These are phyloP conservation scores for Rhynchospora tenuis DNA, from an alignment of 176 grass and related monocot species.

Conservation along the genomic window DNA sequence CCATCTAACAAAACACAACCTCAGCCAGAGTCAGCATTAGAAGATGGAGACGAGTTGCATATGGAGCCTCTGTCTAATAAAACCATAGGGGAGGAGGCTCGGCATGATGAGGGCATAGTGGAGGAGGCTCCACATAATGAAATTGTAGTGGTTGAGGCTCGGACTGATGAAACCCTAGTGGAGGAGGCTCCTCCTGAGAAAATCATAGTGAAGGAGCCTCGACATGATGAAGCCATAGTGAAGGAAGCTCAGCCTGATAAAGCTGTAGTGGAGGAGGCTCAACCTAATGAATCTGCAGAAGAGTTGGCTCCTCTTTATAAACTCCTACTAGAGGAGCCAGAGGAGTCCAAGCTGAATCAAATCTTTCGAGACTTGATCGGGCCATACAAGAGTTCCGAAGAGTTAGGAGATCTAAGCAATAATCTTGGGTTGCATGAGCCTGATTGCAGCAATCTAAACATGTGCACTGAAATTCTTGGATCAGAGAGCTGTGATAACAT, in stretches of 20 bases:
- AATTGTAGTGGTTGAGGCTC: neutral
- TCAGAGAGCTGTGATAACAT: constrained; percentile 3
- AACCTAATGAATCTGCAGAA: neutral
- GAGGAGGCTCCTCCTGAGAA: no score
- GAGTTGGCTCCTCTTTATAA: neutral
- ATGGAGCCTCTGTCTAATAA: neutral
- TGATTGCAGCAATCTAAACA: neutral
- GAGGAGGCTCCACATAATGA: neutral
- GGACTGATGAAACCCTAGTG: no score
- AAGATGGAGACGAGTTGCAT: no score
- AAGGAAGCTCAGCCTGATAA: neutral
- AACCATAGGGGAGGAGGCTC: neutral
- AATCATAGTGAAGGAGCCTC: no score
- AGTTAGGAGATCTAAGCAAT: neutral
- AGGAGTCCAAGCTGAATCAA: neutral
- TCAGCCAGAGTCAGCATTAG: neutral
- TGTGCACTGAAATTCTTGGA: constrained; percentile 10
- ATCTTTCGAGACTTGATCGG: no score
- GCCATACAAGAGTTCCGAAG: neutral
- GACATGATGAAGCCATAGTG: no score
- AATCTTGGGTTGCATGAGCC: neutral
- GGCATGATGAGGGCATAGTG: neutral
- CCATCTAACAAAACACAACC: neutral
- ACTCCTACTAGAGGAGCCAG: neutral
- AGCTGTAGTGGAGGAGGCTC: neutral